Evolutionary conservation across 2,329 filamentous ascomycete genomes (phyloP), one percentile per base, ranked within the genome.

Genomic region (Phialemoniopsis sp.): DNA sequence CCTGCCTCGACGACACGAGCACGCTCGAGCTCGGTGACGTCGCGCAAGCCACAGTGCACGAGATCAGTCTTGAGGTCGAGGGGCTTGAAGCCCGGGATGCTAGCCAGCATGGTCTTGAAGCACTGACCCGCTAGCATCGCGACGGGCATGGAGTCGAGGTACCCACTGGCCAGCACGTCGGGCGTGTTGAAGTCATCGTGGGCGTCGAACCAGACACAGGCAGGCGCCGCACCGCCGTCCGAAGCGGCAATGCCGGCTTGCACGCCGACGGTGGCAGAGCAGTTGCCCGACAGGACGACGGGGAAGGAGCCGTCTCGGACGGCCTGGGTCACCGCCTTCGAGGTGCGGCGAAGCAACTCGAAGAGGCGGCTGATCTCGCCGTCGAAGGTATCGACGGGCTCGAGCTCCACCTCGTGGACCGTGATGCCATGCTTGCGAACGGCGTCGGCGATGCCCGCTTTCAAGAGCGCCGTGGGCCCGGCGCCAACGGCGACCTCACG

Each of bases 161-260:
- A 64, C 2, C 60, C 62, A 36, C 58, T 62, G 10, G 51, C 45
- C 5, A 60, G 53, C 18, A 57, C 58, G 16, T 56, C 54, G 0
- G 61, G 60, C 1, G 55, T 59, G 33, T 63, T 57, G 35, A 64
- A 56, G 39, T 69, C 64, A 37, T 67, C 63, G 34, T 69, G 65
- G 3, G 64, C 65, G 34, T 69, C 65, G 36, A 70, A 66, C 51
- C 63, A 68, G 10, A 68, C 48, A 30, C 59, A 64, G 1, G 48
- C 48, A 3, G 63, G 47, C 13, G 54, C 48, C 5, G 40, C 28
- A n/a, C 40, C 39, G 3, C 40, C 38, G 6, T 29, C 37, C 3
- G 47, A 41, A 4, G 21, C 36, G 10, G 39, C 36, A 5, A 66
- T 38, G 0, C 65, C 64, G 4, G 62, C 63, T 1, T 57, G 58